Base-by-base conservation (phyloP, 257 asterid species). In the Henckelia pumila region DNA sequence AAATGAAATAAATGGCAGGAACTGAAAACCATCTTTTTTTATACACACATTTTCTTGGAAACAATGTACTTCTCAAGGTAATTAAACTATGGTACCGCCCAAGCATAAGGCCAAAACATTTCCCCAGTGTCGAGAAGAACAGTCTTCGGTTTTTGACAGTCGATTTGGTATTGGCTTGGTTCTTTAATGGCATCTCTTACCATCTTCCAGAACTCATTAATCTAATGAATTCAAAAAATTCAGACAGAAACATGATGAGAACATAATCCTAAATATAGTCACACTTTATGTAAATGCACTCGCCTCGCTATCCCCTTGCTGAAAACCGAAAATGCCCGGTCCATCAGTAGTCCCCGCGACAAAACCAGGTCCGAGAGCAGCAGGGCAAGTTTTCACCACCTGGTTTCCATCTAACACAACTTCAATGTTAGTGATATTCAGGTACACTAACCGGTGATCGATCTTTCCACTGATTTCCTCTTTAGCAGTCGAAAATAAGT, bases 311-410 rank as follows among this genome's bases (percentile, higher is more conserved):
- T 86, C 88, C 16, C 94, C 91, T 61, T 86, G 91, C 67, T 79
- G 82, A 26, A 86, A 86, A 50, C 85, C 87, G 7, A 80, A 82
- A 61, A 44, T 82, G n/a, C 91, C 94, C 8, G 91, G 94, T 5
- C 91, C 94, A 40, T 84, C 88, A 5, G 91, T 86, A n/a, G 94
- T 86, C 61, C 94, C 91, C 2, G 91, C 91, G 0, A 91, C 91
- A 63, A 84, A 86, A 17, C 87, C 94, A 1, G 80, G 83, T 25
- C 90, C 91, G 9, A 86, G 79, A 0, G 94, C 91, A 10, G 88
- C 94, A 7, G 88, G 91, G 71, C 94, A 86, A 28, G 91, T 86
- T 59, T 75, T 72, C 37, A 82, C 94, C 4, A 79, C 77, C 63
- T 57, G 60, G n/a, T 82, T 79, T 19, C 80, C 82, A 9, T 64